Evolutionary conservation across 2,329 filamentous ascomycete species (phyloP), one percentile per base, ranked within the genome.

Genomic region (Sclerotinia sclerotiorum): DNA sequence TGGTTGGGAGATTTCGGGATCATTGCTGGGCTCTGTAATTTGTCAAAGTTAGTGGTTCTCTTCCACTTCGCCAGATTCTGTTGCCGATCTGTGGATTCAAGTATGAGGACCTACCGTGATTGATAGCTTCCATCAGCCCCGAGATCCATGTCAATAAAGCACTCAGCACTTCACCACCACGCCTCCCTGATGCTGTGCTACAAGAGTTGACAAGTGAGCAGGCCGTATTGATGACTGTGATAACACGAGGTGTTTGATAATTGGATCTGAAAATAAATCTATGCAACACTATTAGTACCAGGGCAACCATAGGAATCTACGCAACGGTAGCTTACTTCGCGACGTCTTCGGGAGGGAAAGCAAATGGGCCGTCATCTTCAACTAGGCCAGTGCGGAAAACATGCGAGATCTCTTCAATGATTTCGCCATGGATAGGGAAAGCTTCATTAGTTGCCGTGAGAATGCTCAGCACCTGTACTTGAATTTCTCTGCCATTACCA

Each of bases 291-390:
- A 5, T 67, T 39, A 67, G 55, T 15, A 35, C n/a, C 35, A 44
- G 62, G 19, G 1, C 24, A 21, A 4, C 51, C 11, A 29, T 10
- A 19, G 24, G 1, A 29, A 44, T 21, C 11, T 27, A 19, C 19
- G 13, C 13, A 52, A 13, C 8, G 44, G 21, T 21, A 44, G 54
- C 65, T 67, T 52, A 67, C 54, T 87, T 82, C 15, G 88, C 86
- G n/a, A 91, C 86, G 71, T 87, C 83, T 0, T 84, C 80, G 0
- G 90, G 83, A 3, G 89, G 84, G 70, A 96, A 87, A 11, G 94
- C 91, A 73, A 95, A 94, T 0, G 91, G 90, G 0, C 92, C 92
- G 3, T 90, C 86, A 35, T 88, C 85, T 77, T 96, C 92, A 0
- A 88, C 88, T 74, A 94, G 94, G 0, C 92, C 92, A 27, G 88